Conservation (phyloP, 345 rosid genomes). For the Salix koriyanagi region DNA sequence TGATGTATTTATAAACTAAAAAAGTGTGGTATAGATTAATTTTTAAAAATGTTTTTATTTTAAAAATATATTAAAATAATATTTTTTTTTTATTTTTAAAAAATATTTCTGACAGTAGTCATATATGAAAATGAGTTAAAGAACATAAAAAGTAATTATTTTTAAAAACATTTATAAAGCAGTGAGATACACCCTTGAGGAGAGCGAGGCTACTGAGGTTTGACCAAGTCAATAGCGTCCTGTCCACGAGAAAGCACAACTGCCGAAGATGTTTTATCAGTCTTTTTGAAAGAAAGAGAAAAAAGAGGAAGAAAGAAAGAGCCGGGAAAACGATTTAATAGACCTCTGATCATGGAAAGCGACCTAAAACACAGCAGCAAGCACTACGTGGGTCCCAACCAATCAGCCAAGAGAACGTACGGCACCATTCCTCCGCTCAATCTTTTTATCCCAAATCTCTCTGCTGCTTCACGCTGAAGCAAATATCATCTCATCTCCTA, state of each 20-base stretch:
- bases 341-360: not conserved
- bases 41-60: no score
- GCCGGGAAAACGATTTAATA: not conserved
- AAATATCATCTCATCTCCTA: not conserved
- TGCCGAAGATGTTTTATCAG: not conserved
- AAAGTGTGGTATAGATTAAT: no score
- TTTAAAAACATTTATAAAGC: no score
- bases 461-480: slow-evolving; percentile 4
- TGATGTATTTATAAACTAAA: no score
- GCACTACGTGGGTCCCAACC: not conserved
- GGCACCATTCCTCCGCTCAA: not conserved
- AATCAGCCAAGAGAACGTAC: not conserved
- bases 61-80: no score
- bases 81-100: no score
- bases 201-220: not conserved
- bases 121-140: no score
- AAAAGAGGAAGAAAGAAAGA: not conserved
- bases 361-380: not conserved
- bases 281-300: not conserved
- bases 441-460: not conserved
- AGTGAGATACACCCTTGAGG: no score
- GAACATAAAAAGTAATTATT: no score
- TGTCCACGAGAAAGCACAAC: not conserved
- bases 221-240: not conserved
- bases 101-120: no score